A percentile compares a stretch with the other conserved stretches of the same genome.
Evolutionary conservation across 2,329 filamentous ascomycete species (phyloP).

Genomic region (Botrytis medusae): DNA sequence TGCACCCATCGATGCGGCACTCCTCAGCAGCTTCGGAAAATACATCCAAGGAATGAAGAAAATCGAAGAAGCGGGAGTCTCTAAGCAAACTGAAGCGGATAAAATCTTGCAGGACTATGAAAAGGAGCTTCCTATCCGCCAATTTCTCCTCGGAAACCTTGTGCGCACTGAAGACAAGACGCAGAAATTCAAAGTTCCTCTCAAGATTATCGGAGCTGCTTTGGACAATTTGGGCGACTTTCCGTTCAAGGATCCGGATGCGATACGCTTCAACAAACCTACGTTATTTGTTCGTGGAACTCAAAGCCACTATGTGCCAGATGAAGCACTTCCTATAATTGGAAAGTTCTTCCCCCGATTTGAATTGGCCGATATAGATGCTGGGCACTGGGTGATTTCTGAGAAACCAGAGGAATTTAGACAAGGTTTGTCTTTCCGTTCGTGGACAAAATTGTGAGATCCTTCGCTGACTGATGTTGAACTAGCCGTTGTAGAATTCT

Average conservation of each 20-base stretch:
- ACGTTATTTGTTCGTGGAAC: conserved; percentile 81
- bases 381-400: conserved; percentile 87
- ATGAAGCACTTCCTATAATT: conserved; percentile 76
- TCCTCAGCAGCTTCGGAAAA: conserved; percentile 71
- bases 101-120: conserved; percentile 75
- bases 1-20: conserved; percentile 76
- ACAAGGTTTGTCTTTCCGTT: conserved; percentile 54
- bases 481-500: conserved; percentile 63
- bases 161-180: conserved; percentile 53
- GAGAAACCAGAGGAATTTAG: conserved; percentile 80
- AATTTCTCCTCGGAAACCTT: conserved; percentile 90
- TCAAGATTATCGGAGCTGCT: conserved; percentile 65
- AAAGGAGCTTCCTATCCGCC: conserved; percentile 70
- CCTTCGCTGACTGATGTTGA: conserved; percentile 21
- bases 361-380: conserved; percentile 69
- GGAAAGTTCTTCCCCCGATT: conserved; percentile 82
- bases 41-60: conserved; percentile 84
- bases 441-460: not conserved
- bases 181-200: conserved; percentile 76
- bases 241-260: conserved; percentile 73
- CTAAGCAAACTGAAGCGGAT: conserved; percentile 75
- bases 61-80: conserved; percentile 68
- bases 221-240: conserved; percentile 80
- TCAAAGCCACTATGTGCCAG: conserved; percentile 73
- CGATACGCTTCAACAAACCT: conserved; percentile 69